Evolutionary conservation across 192 early-diverging fungal genomes (phyloP), one percentile per base, ranked within the genome.

Genomic region (Coemansia sp.): DNA sequence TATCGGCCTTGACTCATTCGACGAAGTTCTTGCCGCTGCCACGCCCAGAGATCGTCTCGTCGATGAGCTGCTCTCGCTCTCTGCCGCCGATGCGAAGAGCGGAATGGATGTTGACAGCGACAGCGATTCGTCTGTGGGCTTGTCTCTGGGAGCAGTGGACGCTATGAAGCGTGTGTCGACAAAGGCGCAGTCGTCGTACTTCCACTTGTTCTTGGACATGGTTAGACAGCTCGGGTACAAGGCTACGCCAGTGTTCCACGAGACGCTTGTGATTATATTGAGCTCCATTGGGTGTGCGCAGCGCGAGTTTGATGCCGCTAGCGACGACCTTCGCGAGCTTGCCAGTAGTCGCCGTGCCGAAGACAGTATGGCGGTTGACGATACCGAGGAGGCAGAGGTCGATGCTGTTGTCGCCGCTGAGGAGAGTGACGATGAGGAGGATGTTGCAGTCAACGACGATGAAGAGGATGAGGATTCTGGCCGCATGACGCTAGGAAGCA

Each of bases 1-100:
- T 47, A 84, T 99, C 58, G 91, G 97, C 73, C 74, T 98, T 13
- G 90, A 88, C 60, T 90, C 95, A 3, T 98, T 98, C 68, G 71
- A 65, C 31, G 73, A 71, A 1, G 64, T 73, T 18, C 47, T 84
- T 52, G 41, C 64, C 1, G 50, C 63, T 9, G 74, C 74, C 9
- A 77, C 91, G 41, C 66, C 83, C 12, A 33, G 41, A 11, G 78
- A 85, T 0, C 46, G 80, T 4, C 79, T 88, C 9, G 71, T 75
- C 11, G 49, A 52, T 22, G 73, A 69, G 44, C 65, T 62, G 41
- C 84, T 92, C 29, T 73, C 72, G 8, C 84, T 87, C 41, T 60
- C 60, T 0, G 27, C 43, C 3, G 55, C 27, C 55, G 31, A 66
- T 9, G 38, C 22, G 40, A 84, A 83, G 41, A 41, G 33, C 12